Base-by-base conservation (phyloP, 768 basidiomycete species). In the Boletus tomentosulus region DNA sequence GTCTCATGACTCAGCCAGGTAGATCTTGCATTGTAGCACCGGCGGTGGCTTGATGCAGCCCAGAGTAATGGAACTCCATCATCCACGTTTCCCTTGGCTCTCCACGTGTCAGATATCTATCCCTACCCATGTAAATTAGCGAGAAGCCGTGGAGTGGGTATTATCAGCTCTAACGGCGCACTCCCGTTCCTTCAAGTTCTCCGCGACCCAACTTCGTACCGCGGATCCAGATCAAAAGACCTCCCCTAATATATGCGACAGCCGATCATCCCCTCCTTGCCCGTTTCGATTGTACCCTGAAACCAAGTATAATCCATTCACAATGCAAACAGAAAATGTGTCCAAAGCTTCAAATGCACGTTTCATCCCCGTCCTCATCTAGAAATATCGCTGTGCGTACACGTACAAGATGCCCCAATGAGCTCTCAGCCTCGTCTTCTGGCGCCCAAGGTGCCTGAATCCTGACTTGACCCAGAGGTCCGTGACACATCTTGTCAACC, bases 381-480 rank as follows among this genome's bases (percentile, higher is more conserved):
- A 19, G 19, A 19, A 19, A 19, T 19, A 19, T 19, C 19, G 19
- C 1, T 19, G 19, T 19, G 19, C 15, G 31, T 50, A 57, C 50
- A 64, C 48, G 56, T 56, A 59, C 50, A 51, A 48, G 44, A 28
- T 47, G 10, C 41, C 37, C 52, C 41, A 27, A 27, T 27, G 27
- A 27, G 27, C 27, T 27, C 27, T 27, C 19, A 19, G 19, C 19
- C 27, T 27, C 3, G 27, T 27, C 27, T 27, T 27, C 19, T 19
- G 19, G 19, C 19, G 19, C 19, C 19, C 19, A 19, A 27, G 6
- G 38, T 22, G 27, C 27, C 37, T 41, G 37, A 19, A 19, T 37
- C 30, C 5, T 37, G 24, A 19, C 19, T 19, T 19, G 19, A 19
- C 25, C 25, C 25, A 8, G 19, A 12, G 34, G 35, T n/a, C n/a